Evolutionary conservation across 106 monocot genomes (phyloP).

Genomic region (Ottelia alismoides): DNA sequence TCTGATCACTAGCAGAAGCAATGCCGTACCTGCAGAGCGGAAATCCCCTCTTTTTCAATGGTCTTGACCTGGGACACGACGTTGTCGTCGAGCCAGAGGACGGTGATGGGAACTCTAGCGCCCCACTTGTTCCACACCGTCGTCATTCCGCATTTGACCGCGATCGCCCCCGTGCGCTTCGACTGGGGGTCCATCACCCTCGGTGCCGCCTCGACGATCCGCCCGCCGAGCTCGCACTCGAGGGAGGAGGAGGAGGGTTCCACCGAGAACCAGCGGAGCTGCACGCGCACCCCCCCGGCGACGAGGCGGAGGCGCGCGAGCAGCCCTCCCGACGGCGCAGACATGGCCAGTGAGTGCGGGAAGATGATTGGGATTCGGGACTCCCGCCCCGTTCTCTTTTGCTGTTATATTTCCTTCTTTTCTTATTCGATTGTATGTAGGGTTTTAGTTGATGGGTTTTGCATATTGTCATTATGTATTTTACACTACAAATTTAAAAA

Average conservation of each 20-base stretch:
- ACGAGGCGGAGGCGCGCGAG: conserved; percentile 26
- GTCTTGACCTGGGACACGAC: conserved; percentile 78
- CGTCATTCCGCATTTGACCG: conserved; percentile 87
- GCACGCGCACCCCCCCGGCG: background rate
- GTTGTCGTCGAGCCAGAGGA: conserved; percentile 85
- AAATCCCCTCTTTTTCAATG: conserved; percentile 58
- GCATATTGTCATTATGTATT: too few species aligned
- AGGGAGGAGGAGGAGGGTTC: conserved; percentile 9
- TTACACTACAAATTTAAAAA: too few species aligned
- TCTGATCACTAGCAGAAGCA: too few species aligned
- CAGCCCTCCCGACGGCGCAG: conserved; percentile 53
- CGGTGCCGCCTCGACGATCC: conserved; percentile 30
- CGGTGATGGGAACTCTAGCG: too few species aligned
- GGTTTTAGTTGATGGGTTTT: too few species aligned
- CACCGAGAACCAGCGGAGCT: conserved; percentile 19
- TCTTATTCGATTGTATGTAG: too few species aligned
- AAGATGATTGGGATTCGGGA: too few species aligned
- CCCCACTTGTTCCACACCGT: conserved; percentile 97
- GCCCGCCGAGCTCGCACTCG: background rate
- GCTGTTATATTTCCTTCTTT: too few species aligned
- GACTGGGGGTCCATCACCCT: conserved; percentile 35
- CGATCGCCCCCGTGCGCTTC: conserved; percentile 65
- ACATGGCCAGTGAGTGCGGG: too few species aligned
- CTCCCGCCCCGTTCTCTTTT: too few species aligned
- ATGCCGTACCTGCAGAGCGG: conserved; percentile 66